Percentiles rank a stretch among this genome's conserved stretches.
Evolutionary conservation across 306 rosid genomes (phyloP).

Genomic region (Pyrus pyrifolia): DNA sequence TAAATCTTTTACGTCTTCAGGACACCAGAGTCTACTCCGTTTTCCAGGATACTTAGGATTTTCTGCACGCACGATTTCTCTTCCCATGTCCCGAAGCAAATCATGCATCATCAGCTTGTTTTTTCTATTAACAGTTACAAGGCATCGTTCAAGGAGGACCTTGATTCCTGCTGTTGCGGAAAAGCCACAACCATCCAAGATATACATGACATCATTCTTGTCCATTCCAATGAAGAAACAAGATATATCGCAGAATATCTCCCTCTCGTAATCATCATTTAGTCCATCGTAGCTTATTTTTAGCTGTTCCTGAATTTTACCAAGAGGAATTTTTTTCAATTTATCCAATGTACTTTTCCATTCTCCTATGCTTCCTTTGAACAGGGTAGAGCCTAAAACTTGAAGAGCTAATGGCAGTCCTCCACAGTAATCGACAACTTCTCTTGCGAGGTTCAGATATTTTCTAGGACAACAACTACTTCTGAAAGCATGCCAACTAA

Average conservation of each 20-base stretch:
- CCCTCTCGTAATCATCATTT: not conserved
- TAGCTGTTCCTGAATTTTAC: conserved; percentile 16
- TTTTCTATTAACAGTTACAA: conserved; percentile 3
- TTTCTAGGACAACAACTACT: not conserved
- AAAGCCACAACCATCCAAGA: conserved; percentile 27
- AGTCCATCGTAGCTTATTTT: conserved; percentile 21
- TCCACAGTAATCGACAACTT: conserved; percentile 8
- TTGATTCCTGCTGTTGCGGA: conserved; percentile 25
- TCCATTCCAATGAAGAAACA: conserved; percentile 35
- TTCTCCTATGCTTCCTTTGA: not conserved
- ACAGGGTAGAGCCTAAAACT: conserved; percentile 29
- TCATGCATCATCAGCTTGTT: conserved; percentile 2
- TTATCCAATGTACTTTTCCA: conserved; percentile 27
- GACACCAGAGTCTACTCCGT: not conserved
- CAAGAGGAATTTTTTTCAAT: conserved; percentile 12
- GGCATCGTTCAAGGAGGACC: conserved; percentile 25
- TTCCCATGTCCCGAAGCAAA: conserved; percentile 35
- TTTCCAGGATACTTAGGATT: conserved; percentile 7
- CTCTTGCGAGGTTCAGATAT: not conserved
- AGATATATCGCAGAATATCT: conserved; percentile 35
- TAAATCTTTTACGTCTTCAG: not conserved
- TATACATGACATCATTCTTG: conserved; percentile 9
- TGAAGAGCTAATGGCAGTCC: conserved; percentile 39
- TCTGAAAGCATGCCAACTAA: conserved; percentile 30
- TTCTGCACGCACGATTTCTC: conserved; percentile 25